Percentiles rank a stretch among this genome's conserved stretches.
Evolutionary conservation across 345 rosid genomes (phyloP).

Genomic region (Citrus trifoliata): DNA sequence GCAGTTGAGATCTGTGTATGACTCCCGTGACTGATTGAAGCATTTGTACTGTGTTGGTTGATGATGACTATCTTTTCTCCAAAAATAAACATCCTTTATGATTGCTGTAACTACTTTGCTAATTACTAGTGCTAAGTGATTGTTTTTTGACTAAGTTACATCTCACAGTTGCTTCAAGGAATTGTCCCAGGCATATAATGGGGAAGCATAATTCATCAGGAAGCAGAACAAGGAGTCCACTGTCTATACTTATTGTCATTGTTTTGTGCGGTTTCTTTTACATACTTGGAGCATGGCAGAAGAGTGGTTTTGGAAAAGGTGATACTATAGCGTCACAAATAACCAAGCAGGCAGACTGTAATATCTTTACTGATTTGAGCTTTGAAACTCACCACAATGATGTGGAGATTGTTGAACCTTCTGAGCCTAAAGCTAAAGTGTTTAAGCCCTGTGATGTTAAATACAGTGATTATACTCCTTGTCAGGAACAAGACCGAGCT

Average conservation of each 20-base stretch:
- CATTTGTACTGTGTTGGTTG: not conserved
- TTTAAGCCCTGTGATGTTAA: slow-evolving; percentile 78
- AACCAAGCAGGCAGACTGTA: slow-evolving; percentile 68
- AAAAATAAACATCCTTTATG: not conserved
- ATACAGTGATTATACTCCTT: slow-evolving; percentile 84
- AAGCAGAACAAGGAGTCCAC: slow-evolving; percentile 50
- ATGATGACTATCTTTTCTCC: not conserved
- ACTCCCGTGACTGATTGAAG: not conserved
- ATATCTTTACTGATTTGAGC: slow-evolving; percentile 51
- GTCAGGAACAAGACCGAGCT: slow-evolving; percentile 92
- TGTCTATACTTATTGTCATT: slow-evolving; percentile 67
- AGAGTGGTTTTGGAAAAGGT: slow-evolving; percentile 90
- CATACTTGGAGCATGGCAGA: slow-evolving; percentile 95
- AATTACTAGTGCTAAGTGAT: slow-evolving; percentile 1
- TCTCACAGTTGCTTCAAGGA: slow-evolving; percentile 19
- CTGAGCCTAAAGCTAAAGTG: slow-evolving; percentile 48
- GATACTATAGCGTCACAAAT: slow-evolving; percentile 68
- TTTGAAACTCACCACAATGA: slow-evolving; percentile 78
- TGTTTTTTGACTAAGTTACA: not conserved
- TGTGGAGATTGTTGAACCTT: slow-evolving; percentile 47
- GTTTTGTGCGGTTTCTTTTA: slow-evolving; percentile 89
- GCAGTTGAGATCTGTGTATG: not conserved
- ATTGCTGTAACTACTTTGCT: not conserved
- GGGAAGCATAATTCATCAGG: slow-evolving; percentile 51
- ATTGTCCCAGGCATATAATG: slow-evolving; percentile 34